These are phyloP conservation scores for Musa acuminata DNA, from an alignment of 176 grass and related monocot species.

Conservation along the genomic window DNA sequence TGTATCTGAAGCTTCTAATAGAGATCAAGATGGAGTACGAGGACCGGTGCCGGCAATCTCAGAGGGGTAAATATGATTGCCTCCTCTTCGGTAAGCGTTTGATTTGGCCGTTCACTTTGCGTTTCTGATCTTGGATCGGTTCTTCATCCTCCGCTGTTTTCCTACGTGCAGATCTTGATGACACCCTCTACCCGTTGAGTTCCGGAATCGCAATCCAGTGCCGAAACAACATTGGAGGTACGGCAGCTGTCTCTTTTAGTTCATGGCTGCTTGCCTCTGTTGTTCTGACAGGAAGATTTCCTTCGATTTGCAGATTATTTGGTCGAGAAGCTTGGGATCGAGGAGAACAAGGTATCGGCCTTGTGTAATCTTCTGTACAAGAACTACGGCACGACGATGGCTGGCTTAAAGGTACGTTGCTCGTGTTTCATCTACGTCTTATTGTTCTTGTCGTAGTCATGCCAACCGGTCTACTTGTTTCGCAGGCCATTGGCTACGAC, in stretches of 20 bases:
- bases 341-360: conserved; percentile 40
- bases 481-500: conserved; percentile 62
- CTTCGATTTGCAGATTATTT: conserved; percentile 43
- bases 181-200: conserved; percentile 69
- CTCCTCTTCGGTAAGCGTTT: conserved; percentile 66
- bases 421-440: background rate
- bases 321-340: conserved; percentile 64
- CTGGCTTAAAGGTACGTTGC: conserved; percentile 50
- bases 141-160: background rate
- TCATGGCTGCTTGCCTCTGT: background rate
- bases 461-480: background rate
- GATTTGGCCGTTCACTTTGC: no score
- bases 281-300: background rate
- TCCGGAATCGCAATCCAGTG: conserved; percentile 59
- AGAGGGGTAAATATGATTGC: conserved; percentile 50
- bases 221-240: conserved; percentile 76
- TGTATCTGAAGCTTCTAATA: background rate
- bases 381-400: conserved; percentile 94
- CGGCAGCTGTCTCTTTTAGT: background rate
- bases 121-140: background rate
- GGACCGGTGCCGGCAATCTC: conserved; percentile 28
- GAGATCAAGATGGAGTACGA: conserved; percentile 57
- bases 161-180: conserved; percentile 55
- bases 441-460: background rate
- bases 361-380: conserved; percentile 78